A percentile compares a stretch with the other conserved stretches of the same genome.
These are phyloP conservation scores for Cercospora berteroae DNA, from an alignment of 2,329 filamentous ascomycete genomes.

Conservation along the genomic window DNA sequence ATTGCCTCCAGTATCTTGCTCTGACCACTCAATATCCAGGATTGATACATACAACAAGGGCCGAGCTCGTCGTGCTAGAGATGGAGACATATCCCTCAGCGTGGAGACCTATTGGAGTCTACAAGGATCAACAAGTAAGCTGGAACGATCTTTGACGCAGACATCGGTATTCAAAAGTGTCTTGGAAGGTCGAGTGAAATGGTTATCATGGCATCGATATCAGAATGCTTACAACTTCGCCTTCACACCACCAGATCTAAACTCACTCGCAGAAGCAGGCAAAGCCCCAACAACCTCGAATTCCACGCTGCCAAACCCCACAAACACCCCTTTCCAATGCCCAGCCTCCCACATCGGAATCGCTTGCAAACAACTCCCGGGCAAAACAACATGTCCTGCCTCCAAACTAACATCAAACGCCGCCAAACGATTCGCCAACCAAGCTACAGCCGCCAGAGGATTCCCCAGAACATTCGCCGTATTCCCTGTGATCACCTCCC, in stretches of 20 bases:
- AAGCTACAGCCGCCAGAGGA: neutral
- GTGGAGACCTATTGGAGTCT: too few species aligned
- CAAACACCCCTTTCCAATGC: neutral
- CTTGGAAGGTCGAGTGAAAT: too few species aligned
- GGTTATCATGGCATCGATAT: neutral
- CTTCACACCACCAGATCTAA: neutral
- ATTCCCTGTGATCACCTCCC: neutral
- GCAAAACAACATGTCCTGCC: neutral
- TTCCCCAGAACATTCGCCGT: neutral
- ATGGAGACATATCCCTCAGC: too few species aligned
- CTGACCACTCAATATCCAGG: neutral
- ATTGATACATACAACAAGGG: neutral
- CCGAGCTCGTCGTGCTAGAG: too few species aligned
- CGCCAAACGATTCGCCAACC: neutral
- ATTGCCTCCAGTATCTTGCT: neutral
- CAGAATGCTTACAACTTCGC: neutral
- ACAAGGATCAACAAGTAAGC: too few species aligned
- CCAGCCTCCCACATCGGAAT: neutral
- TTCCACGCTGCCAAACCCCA: neutral
- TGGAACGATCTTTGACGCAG: too few species aligned
- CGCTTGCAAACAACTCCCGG: neutral
- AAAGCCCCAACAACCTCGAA: neutral
- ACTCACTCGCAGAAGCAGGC: neutral
- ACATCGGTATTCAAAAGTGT: too few species aligned
- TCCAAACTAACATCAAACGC: neutral